Evolutionary conservation across 495 filamentous ascomycete genomes (phyloP), one percentile per base, ranked within the genome.

Genomic region (Lineolata rhizophorae): DNA sequence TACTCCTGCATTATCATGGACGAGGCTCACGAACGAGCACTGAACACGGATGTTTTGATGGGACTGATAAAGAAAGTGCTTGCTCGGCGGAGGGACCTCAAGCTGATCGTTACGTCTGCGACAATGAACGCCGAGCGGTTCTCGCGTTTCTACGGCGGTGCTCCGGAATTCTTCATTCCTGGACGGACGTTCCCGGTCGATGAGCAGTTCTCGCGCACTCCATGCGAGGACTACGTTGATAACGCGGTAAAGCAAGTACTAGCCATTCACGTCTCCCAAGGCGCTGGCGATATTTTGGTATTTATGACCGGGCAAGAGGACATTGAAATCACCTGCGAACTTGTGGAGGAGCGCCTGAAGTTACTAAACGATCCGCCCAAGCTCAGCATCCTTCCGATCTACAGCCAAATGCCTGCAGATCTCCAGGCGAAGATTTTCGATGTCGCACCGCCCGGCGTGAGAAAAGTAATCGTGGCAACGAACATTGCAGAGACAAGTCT

Each of bases 301-400:
- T 99, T 99, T 52, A 99, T 99, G 90, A 99, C 90, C 2, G 90
- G 90, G 19, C 85, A 94, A 54, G 90, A 99, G 55, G 90, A 99
- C 45, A 99, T 99, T 35, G 87, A 95, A 54, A 71, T 77, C 21
- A 95, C 90, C 0, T 99, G 90, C 45, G 90, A 95, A 41, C 60
- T 94, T 1, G 63, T 93, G 15, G 79, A 75, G 27, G 87, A 99
- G 45, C 60, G 90, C 19, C 52, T 99, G n/a, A 76, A 80, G 37
- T 55, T 85, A 35, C 63, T 99, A 6, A 95, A 94, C 38, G 85
- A 95, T 46, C 90, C 90, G 1, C 80, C 84, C 5, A 83, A 91
- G 42, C 70, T 99, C 19, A 84, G 76, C 46, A 92, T 99, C 27
- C 64, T 99, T 14, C 90, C 90, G 0, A 94, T 99, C 21, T 99